Evolutionary conservation across 257 asterid genomes (phyloP), one percentile per base, ranked within the genome.

Genomic region (Vinca minor): DNA sequence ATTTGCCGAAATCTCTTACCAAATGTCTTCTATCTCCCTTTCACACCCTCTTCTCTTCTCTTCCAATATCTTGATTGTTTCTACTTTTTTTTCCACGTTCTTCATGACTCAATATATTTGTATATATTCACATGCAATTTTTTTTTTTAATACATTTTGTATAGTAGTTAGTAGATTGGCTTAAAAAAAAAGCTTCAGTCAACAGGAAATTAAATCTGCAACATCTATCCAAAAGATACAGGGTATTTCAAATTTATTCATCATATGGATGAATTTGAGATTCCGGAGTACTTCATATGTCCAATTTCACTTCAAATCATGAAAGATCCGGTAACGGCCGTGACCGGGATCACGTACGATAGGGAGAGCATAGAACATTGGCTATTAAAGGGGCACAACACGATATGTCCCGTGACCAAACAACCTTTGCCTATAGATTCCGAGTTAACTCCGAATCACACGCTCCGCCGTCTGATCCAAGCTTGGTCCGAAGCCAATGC

Each of bases 261-360:
- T 44, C 49, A 80, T 38, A 38, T 76, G 87, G 85, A 68, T 17
- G 52, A 63, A 50, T 35, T 57, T 15, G 85, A 84, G 71, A 62
- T 83, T n/a, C 96, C 94, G 0, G 79, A 84, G 36, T 73, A 75
- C 56, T 87, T 87, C 70, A 63, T 83, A 41, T 87, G 95, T 34
- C 89, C 89, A 0, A 83, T 84, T 67, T 81, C 95, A 0, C 78
- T 87, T 2, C 82, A 87, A 5, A 79, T 81, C 63, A 87, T 84
- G 93, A 79, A 78, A 65, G 92, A 84, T 62, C 95, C 92, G 0
- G 89, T 87, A 1, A 87, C 89, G 0, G 68, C 81, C 3, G 14
- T 54, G 0, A 72, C 95, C 0, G 92, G 95, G 4, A 87, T 87
- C 47, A 81, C 95, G 15, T 87, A 87, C 64, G 95, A 87, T 50